These are phyloP conservation scores for Diaporthe sp. DNA, from an alignment of 2,329 filamentous ascomycete species.

Conservation along the genomic window DNA sequence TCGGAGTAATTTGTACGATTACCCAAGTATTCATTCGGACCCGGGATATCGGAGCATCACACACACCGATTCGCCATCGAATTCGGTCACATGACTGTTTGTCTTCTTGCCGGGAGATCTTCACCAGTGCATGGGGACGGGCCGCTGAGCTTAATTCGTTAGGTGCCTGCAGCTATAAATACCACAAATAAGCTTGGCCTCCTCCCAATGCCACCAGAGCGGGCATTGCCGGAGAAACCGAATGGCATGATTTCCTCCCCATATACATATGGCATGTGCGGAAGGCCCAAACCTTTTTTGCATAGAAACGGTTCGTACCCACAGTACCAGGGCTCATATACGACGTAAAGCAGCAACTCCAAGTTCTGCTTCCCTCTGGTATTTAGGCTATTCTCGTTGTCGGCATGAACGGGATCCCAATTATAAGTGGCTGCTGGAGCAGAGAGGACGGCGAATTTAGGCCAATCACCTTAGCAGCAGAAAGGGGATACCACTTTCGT, in stretches of 20 bases:
- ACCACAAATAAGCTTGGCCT: not conserved
- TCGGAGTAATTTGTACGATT: too few species aligned
- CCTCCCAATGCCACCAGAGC: not conserved
- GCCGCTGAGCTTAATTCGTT: conserved; percentile 10
- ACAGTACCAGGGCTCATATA: not conserved
- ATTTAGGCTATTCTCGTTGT: not conserved
- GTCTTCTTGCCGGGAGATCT: not conserved
- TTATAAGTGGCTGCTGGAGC: not conserved
- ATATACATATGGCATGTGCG: not conserved
- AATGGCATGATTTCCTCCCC: not conserved
- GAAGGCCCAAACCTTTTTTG: not conserved
- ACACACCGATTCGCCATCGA: not conserved
- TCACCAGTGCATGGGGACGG: not conserved
- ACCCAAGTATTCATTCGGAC: too few species aligned
- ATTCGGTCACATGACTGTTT: not conserved
- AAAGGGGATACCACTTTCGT: not conserved
- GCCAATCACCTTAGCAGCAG: not conserved
- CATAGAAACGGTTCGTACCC: not conserved
- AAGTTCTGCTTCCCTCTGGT: not conserved
- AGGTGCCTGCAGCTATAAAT: not conserved
- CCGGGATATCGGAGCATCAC: too few species aligned
- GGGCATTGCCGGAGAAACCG: not conserved
- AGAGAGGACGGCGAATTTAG: too few species aligned
- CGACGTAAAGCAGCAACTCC: not conserved
- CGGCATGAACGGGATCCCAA: not conserved